These are phyloP conservation scores for Blastomyces gilchristii DNA, from an alignment of 2,329 filamentous ascomycete species.

Conservation along the genomic window DNA sequence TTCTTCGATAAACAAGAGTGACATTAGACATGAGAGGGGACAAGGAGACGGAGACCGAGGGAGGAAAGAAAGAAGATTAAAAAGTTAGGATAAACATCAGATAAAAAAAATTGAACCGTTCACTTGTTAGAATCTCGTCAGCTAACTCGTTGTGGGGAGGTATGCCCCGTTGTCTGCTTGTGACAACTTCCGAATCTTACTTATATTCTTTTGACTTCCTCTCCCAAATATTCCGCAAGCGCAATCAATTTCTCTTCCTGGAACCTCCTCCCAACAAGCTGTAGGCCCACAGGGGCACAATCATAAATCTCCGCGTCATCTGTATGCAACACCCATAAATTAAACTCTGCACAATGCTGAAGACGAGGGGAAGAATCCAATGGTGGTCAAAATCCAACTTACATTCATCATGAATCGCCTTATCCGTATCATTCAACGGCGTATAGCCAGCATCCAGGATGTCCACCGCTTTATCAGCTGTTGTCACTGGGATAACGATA, in stretches of 20 bases:
- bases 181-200: no score
- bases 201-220: not conserved
- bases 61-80: not conserved
- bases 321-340: constrained; percentile 14
- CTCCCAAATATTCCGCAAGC: constrained; percentile 34
- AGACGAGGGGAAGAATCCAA: not conserved
- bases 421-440: constrained; percentile 36
- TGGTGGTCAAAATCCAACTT: constrained; percentile 20
- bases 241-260: constrained; percentile 44
- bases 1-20: not conserved
- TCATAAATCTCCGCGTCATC: constrained; percentile 42
- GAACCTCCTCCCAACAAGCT: constrained; percentile 41
- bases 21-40: not conserved
- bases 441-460: constrained; percentile 26
- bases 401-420: constrained; percentile 40
- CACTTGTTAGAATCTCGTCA: not conserved
- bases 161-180: not conserved
- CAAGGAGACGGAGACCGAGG: not conserved
- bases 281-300: constrained; percentile 40
- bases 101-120: not conserved
- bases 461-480: constrained; percentile 43
- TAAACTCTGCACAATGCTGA: not conserved
- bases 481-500: constrained; percentile 47
- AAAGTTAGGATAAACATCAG: not conserved
- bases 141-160: not conserved